Evolutionary conservation across 2,329 filamentous ascomycete genomes (phyloP).

Genomic region (Pestalotiopsis sp.): DNA sequence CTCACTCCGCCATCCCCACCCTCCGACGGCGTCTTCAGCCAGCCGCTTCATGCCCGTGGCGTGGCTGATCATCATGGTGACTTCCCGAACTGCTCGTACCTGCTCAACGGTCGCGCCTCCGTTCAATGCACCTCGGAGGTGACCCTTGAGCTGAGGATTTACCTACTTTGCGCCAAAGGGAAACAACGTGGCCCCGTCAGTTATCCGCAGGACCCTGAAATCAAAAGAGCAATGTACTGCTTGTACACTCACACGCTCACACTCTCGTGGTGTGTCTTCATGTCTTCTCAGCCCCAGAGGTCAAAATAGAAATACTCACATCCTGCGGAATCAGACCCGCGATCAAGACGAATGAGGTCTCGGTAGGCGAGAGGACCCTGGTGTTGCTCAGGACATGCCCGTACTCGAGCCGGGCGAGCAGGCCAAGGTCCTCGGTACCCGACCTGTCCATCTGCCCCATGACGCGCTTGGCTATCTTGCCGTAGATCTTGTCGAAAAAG

Average conservation of each 20-base stretch:
- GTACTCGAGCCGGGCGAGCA: slow-evolving; percentile 51
- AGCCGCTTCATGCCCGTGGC: slow-evolving; percentile 49
- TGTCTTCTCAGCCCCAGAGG: not conserved
- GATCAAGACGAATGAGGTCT: slow-evolving; percentile 55
- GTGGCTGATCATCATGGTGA: slow-evolving; percentile 49
- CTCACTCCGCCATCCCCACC: slow-evolving; percentile 50
- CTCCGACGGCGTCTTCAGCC: slow-evolving; percentile 32
- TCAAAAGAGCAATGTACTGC: not conserved
- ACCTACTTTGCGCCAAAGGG: slow-evolving; percentile 34
- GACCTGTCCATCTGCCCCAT: slow-evolving; percentile 51
- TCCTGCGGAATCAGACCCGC: slow-evolving; percentile 55
- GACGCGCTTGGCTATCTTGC: slow-evolving; percentile 49
- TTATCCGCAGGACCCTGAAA: not conserved
- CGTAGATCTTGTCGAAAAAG: slow-evolving; percentile 54
- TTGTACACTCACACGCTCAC: not conserved
- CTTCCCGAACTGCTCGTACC: slow-evolving; percentile 49
- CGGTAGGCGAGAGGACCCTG: slow-evolving; percentile 44
- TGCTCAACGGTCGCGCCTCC: slow-evolving; percentile 51
- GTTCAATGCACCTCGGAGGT: slow-evolving; percentile 53
- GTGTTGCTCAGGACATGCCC: slow-evolving; percentile 52
- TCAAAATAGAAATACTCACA: slow-evolving; percentile 33
- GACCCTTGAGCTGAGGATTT: slow-evolving; percentile 56
- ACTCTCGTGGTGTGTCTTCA: not conserved
- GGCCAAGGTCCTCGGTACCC: slow-evolving; percentile 53
- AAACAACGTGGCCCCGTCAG: not conserved